Base-by-base conservation (phyloP, 2,329 filamentous ascomycete species). In the Colletotrichum destructivum region DNA sequence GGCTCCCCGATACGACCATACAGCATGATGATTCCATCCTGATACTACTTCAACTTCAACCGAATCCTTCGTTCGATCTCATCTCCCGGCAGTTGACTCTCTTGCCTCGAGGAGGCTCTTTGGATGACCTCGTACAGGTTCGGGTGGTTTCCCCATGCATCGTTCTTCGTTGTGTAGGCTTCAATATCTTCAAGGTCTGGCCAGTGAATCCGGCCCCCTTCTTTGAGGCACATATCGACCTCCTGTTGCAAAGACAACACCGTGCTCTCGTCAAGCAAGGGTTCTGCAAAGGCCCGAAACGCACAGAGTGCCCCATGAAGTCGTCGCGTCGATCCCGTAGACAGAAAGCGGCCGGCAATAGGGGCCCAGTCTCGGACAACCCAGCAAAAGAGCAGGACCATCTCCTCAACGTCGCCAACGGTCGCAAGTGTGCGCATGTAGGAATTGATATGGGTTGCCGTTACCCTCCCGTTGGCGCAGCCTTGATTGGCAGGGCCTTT, bases 361-460 rank as follows among this genome's bases (percentile, higher is more conserved):
- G 76, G 78, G 7, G 78, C 77, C 80, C 86, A 86, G 74, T 90
- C 80, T 31, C 80, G 75, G 0, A 88, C 80, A 74, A 92, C 87
- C 91, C 91, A 95, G 40, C 82, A 79, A 16, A 92, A 80, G 6
- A 91, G 80, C 4, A 82, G 82, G 6, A 87, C 84, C 78, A 94
- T 89, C 61, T 87, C 89, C 2, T 86, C 81, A 60, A 85, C 84
- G 74, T 94, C 89, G 46, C 87, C 87, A n/a, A 90, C 79, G 63
- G 88, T 86, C 1, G 88, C 92, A 26, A 94, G 82, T 1, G 89
- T 86, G 57, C 90, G 86, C 78, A 94, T 86, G 77, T 93, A 92
- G 2, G 84, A 82, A 75, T 77, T 47, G 86, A 80, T 23, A 80
- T 80, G 8, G 87, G 85, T 12, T 79, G 79, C 13, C 91, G 82